Base-by-base conservation (phyloP, 169 alveolate species). In the Eimeria necatrix region DNA sequence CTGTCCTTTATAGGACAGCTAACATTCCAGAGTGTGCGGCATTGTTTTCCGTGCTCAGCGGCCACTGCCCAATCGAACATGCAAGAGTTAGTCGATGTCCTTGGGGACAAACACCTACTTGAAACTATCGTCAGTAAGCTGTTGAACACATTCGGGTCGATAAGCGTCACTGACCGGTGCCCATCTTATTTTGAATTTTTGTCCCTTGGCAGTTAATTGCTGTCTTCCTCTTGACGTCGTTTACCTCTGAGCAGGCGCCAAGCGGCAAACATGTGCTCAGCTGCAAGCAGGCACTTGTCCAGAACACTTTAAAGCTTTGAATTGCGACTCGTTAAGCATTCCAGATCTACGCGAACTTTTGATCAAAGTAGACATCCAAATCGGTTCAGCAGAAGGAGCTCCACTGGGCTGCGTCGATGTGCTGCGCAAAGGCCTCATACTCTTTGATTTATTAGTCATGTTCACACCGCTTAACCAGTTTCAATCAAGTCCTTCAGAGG, bases 1-100 rank as follows among this genome's bases (percentile, higher is more conserved):
- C 46, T 48, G 60, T 6, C n/a, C 14, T 76, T 32, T 10, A 71
- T 0, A 4, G 22, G 14, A 22, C 41, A 76, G 46, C 48, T 49
- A 61, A 8, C 22, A 18, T 4, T 8, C 22, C 46, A 20, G 9
- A 5, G n/a, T 41, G 22, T 60, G 49, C 26, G 48, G 22, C 9
- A 32, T 7, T 56, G 78, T 52, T 16, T 60, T 51, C 18, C n/a
- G 26, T 60, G 80, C 81, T 56, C 92, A 85, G 92, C 18, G 49
- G 92, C 92, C 52, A 85, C 92, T n/a, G 80, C 80, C 64, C 51
- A 59, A 46, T 59, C 92, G 46, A 85, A 85, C 80, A 60, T 32
- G 51, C 64, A 20, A 18, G 81, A 32, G 49, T 26, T 85, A 85
- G 20, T 41, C 59, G 80, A 41, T 7, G 32, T 56, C 60, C 80